A percentile compares a stretch with the other conserved stretches of the same genome.
phyloP scores from a whole-genome alignment of 169 alveolate species.

The Babesia caballi region DNA sequence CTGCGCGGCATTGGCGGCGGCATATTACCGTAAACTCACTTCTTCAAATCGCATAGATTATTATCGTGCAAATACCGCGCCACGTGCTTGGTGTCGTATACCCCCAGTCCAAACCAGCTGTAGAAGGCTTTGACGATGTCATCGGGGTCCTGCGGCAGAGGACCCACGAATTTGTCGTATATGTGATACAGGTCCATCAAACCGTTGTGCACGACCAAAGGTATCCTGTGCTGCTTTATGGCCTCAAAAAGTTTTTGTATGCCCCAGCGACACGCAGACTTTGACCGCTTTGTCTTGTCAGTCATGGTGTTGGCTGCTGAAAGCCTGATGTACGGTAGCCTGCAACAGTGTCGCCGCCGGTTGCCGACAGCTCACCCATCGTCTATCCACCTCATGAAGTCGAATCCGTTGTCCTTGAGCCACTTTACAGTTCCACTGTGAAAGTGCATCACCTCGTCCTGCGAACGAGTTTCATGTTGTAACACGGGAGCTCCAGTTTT shows the following conservation, averaged over 20 bases:
- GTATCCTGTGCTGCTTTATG: constrained; percentile 43
- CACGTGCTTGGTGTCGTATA: constrained; percentile 66
- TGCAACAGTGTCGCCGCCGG: neutral
- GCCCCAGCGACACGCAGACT: constrained; percentile 19
- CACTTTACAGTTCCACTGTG: constrained; percentile 42
- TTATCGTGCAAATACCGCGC: constrained; percentile 38
- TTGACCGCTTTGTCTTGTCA: neutral
- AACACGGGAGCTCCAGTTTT: too few species aligned
- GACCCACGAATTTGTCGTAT: constrained; percentile 65
- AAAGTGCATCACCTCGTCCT: constrained; percentile 26
- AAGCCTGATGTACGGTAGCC: constrained; percentile 23
- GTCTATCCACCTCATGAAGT: constrained; percentile 54
- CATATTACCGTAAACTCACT: neutral
- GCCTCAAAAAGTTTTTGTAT: constrained; percentile 60
- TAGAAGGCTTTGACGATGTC: constrained; percentile 33
- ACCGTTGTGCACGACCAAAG: constrained; percentile 76
- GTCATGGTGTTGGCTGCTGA: neutral
- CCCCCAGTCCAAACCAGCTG: constrained; percentile 65
- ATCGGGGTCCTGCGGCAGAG: constrained; percentile 49
- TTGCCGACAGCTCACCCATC: constrained; percentile 25
- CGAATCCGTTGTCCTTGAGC: constrained; percentile 48
- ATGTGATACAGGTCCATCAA: constrained; percentile 67
- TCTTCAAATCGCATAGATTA: neutral
- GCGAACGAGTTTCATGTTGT: neutral
- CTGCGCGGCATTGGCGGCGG: neutral